Percentiles rank a stretch among this genome's conserved stretches.
Evolutionary conservation across 208 protist species (phyloP).

Genomic region (Tritrichomonas foetus): DNA sequence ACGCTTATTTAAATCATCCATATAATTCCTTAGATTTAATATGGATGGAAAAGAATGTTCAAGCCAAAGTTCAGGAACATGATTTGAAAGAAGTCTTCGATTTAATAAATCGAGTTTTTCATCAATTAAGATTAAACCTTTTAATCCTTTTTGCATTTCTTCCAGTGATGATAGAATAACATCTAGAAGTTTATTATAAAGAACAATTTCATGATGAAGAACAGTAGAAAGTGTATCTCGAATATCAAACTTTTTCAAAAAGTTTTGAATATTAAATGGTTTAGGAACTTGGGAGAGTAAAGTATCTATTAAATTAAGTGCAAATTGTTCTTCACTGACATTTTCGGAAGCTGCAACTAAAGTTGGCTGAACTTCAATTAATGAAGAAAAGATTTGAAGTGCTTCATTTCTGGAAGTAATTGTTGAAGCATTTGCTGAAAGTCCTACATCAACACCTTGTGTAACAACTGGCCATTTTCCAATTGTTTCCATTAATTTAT

Average conservation of each 20-base stretch:
- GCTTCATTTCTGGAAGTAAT: slow-evolving; percentile 7
- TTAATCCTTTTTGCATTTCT: slow-evolving; percentile 81
- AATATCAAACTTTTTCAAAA: not conserved
- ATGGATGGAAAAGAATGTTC: slow-evolving; percentile 80
- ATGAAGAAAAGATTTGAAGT: not conserved
- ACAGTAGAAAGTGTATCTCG: not conserved
- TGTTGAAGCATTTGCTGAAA: not conserved
- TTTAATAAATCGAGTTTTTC: slow-evolving; percentile 86
- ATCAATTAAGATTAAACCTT: slow-evolving; percentile 88
- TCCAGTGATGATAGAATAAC: slow-evolving; percentile 31
- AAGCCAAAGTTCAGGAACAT: slow-evolving; percentile 83
- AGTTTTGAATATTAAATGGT: slow-evolving; percentile 68
- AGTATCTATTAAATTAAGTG: slow-evolving; percentile 94
- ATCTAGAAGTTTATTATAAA: not conserved
- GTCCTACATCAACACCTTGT: not conserved
- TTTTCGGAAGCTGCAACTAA: not conserved
- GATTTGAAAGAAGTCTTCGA: slow-evolving; percentile 77
- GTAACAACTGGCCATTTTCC: slow-evolving; percentile 75
- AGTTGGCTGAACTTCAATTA: slow-evolving; percentile 29
- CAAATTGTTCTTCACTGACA: slow-evolving; percentile 52
- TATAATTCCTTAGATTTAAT: slow-evolving; percentile 86
- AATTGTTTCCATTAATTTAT: slow-evolving; percentile 85
- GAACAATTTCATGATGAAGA: not conserved
- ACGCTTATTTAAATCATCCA: slow-evolving; percentile 80
- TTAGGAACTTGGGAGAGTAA: slow-evolving; percentile 91